Base-by-base conservation (phyloP, 2,329 filamentous ascomycete genomes). In the Fusarium pseudocircinatum region DNA sequence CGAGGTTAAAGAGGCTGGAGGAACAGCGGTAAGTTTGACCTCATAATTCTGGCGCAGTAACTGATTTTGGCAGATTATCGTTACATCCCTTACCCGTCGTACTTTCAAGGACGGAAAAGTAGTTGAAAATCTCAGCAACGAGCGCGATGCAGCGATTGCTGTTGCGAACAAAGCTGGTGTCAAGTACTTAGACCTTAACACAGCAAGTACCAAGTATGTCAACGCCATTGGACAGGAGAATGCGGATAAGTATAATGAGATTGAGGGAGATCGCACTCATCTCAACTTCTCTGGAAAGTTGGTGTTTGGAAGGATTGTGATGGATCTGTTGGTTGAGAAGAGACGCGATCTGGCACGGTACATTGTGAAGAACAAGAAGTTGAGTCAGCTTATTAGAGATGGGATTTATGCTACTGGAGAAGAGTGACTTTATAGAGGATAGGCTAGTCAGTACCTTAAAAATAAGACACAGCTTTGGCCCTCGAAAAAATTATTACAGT, bases 161-260 rank as follows among this genome's bases (percentile, higher is more conserved):
- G 52, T 69, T 2, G 67, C 67, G 3, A 65, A 44, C 0, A 28
- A 59, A 4, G 42, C 66, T 8, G 60, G 67, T 0, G 22, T 70
- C 0, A 43, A 60, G 11, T 70, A 60, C 7, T 0, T 69, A 0
- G 67, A 69, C 20, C 66, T 69, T 1, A 69, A 69, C 4, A 32
- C 66, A 0, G 67, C 59, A 1, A 69, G 67, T 2, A 70, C 67
- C n/a, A 66, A 66, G 18, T 69, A 69, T 1, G 60, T 70, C 3
- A 69, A 69, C 4, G 52, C 59, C 2, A 70, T 69, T 3, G 66
- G 66, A 0, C 67, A 69, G 2, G 67, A 70, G 2, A 50, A 70
- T 20, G 67, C 66, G 1, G 66, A 69, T 0, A 69, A 37, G 22
- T 69, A 69, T 26, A 69, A 69, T 4, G 60, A 70, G 22, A n/a